These are phyloP conservation scores for Metarhizium anisopliae DNA, from an alignment of 2,329 filamentous ascomycete genomes.

Conservation along the genomic window DNA sequence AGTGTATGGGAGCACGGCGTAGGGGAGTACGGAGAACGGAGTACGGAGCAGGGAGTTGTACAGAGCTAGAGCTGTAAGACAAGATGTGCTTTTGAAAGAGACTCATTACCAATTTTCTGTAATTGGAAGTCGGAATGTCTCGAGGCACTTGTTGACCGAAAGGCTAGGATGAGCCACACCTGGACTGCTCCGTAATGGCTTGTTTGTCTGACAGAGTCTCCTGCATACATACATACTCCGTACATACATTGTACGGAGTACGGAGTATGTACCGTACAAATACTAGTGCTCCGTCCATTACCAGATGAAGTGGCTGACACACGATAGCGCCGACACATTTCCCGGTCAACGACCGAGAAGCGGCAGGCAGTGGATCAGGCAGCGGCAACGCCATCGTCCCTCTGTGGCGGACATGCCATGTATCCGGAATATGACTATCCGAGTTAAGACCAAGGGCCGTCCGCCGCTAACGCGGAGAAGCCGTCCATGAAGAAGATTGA, in stretches of 20 bases:
- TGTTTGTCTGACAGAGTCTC: slow-evolving; percentile 1
- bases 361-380: background rate
- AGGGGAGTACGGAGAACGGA: background rate
- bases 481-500: background rate
- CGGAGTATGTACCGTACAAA: background rate
- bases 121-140: background rate
- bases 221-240: background rate
- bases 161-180: slow-evolving; percentile 1
- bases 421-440: background rate
- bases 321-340: background rate
- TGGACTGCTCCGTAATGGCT: background rate
- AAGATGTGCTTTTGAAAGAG: background rate
- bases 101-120: background rate
- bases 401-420: background rate
- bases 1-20: background rate
- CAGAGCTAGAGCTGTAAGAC: background rate
- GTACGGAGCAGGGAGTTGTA: background rate
- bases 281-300: background rate
- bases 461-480: background rate
- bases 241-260: background rate
- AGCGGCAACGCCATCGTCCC: background rate
- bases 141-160: slow-evolving; percentile 2
- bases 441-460: background rate
- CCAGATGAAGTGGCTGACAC: slow-evolving; percentile 1
- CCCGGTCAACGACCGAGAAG: background rate